These are phyloP conservation scores for Vitis hybrid DNA, from an alignment of 177 flowering plant genomes.

Conservation along the genomic window DNA sequence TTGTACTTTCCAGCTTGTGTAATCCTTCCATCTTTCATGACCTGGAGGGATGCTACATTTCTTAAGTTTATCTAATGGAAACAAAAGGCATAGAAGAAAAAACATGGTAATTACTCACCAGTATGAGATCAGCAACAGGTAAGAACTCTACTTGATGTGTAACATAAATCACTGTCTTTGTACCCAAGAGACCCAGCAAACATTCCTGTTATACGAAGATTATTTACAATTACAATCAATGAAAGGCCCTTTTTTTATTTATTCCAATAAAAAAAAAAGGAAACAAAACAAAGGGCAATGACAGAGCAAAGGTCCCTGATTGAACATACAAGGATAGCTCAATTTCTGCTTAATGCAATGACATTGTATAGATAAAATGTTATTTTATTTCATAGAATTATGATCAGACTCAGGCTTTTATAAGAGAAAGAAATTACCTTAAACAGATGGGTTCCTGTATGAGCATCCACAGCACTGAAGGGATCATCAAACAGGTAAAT, in stretches of 20 bases:
- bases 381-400: not conserved
- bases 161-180: slow-evolving; percentile 66
- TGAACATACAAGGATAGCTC: no score
- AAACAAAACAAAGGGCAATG: no score
- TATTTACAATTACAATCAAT: not conserved
- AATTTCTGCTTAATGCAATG: no score
- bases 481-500: slow-evolving; percentile 77
- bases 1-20: slow-evolving; percentile 60
- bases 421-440: slow-evolving; percentile 33
- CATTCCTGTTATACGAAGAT: slow-evolving; percentile 37
- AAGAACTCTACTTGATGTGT: slow-evolving; percentile 79
- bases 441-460: slow-evolving; percentile 62
- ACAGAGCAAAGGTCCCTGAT: no score
- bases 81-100: not conserved
- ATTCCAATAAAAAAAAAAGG: no score
- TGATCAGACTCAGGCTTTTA: not conserved
- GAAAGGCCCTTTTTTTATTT: no score
- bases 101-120: slow-evolving; percentile 26
- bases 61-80: not conserved
- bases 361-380: no score
- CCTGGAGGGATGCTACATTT: slow-evolving; percentile 25
- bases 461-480: slow-evolving; percentile 82
- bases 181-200: slow-evolving; percentile 41
- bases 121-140: slow-evolving; percentile 51
- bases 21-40: slow-evolving; percentile 66